A percentile compares a stretch with the other conserved stretches of the same genome.
These are phyloP conservation scores for Trichocomaceae sp. DNA, from an alignment of 2,329 filamentous ascomycete genomes.

Conservation along the genomic window DNA sequence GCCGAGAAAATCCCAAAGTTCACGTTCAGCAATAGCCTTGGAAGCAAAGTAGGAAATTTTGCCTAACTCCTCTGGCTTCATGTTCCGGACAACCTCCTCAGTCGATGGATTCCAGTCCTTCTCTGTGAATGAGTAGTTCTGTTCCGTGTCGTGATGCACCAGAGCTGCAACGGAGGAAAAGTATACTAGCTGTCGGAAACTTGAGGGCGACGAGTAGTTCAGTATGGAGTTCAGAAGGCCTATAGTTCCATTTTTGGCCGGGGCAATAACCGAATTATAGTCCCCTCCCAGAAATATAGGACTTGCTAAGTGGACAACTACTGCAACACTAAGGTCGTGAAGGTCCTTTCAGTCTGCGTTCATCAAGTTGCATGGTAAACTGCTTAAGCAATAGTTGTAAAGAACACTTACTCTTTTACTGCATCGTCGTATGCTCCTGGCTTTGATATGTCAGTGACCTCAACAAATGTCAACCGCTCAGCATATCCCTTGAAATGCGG, in stretches of 20 bases:
- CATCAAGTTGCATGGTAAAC: neutral
- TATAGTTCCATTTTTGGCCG: slow-evolving; percentile 18
- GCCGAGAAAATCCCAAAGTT: slow-evolving; percentile 17
- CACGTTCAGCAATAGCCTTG: slow-evolving; percentile 18
- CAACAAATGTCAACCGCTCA: slow-evolving; percentile 20
- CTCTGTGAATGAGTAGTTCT: slow-evolving; percentile 8
- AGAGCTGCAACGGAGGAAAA: slow-evolving; percentile 20
- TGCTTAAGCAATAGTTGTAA: neutral
- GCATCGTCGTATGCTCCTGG: slow-evolving; percentile 32
- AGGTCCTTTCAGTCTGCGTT: neutral
- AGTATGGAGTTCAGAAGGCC: slow-evolving; percentile 17
- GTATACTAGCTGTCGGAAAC: slow-evolving; percentile 18
- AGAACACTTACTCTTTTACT: slow-evolving; percentile 16
- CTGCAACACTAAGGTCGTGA: neutral
- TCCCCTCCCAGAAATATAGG: neutral
- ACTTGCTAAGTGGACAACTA: neutral
- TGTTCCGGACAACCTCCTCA: neutral
- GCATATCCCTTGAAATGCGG: slow-evolving; percentile 18
- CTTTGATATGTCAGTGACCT: slow-evolving; percentile 31
- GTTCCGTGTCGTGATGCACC: neutral
- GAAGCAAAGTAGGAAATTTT: slow-evolving; percentile 19
- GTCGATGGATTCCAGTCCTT: neutral
- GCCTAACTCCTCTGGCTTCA: neutral
- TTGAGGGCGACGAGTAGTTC: slow-evolving; percentile 12
- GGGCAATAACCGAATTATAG: slow-evolving; percentile 16